Conservation (phyloP, 305 asterid species). For the Solanum aculeatissimum region DNA sequence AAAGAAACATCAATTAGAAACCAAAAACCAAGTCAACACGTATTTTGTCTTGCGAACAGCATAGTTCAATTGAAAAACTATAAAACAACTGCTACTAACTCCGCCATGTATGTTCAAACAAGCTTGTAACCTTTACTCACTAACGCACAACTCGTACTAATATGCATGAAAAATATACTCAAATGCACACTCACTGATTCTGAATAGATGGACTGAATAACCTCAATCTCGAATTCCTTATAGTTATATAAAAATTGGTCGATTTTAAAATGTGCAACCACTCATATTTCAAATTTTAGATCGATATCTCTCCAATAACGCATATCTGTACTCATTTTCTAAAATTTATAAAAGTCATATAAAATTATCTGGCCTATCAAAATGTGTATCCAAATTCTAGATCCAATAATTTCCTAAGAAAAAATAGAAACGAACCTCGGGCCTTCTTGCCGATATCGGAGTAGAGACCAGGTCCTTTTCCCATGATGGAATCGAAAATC, state of each 20-base stretch:
- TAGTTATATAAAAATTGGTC: no score
- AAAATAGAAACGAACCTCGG: conserved; percentile 30
- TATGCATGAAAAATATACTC: background rate
- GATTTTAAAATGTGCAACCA: background rate
- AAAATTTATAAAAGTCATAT: background rate
- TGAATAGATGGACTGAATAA: no score
- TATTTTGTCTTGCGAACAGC: background rate
- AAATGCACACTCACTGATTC: background rate
- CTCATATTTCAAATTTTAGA: background rate
- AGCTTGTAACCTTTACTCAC: background rate
- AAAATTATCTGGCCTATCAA: background rate
- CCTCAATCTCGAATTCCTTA: no score
- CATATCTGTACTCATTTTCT: no score
- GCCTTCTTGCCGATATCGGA: conserved; percentile 71
- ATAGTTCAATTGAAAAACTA: background rate
- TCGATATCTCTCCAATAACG: background rate
- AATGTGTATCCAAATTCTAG: background rate
- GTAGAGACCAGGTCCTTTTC: conserved; percentile 89
- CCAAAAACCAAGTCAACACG: background rate
- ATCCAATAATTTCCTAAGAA: background rate
- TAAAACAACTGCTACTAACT: background rate
- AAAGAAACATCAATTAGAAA: background rate
- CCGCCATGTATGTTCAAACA: background rate
- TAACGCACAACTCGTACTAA: background rate
- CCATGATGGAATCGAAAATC: conserved; percentile 26